Conservation (phyloP, 768 basidiomycete genomes). For the Lentinula sp. region DNA sequence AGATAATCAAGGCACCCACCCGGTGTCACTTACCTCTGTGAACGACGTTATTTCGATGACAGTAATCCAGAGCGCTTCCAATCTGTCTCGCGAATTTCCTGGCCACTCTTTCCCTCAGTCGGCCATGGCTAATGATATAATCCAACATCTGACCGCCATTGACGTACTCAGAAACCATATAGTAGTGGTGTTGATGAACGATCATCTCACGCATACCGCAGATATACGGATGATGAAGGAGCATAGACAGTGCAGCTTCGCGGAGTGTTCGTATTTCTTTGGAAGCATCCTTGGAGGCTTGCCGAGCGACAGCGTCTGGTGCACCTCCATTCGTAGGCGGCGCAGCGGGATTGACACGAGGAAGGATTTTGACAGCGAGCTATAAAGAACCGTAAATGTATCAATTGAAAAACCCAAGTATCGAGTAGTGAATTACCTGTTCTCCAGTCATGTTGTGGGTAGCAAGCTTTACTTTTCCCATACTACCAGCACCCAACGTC, state of each 20-base stretch:
- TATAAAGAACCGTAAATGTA: conserved; percentile 22
- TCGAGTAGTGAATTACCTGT: conserved; percentile 54
- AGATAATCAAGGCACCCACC: background rate
- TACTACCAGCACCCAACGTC: conserved; percentile 95
- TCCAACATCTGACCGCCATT: conserved; percentile 99
- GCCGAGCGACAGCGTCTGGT: conserved; percentile 60
- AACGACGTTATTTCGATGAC: conserved; percentile 95
- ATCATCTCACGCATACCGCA: conserved; percentile 99
- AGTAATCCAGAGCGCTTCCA: conserved; percentile 92
- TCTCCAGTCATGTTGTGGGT: conserved; percentile 85
- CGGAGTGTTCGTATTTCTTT: conserved; percentile 96
- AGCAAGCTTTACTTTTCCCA: conserved; percentile 99
- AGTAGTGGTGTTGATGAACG: conserved; percentile 95
- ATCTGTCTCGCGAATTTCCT: conserved; percentile 98
- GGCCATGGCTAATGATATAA: conserved; percentile 98
- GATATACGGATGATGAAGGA: conserved; percentile 97
- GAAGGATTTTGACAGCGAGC: conserved; percentile 99
- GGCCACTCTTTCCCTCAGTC: conserved; percentile 90
- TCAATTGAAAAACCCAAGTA: conserved; percentile 8
- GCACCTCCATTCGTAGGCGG: conserved; percentile 41
- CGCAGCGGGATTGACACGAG: conserved; percentile 67
- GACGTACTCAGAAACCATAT: conserved; percentile 99
- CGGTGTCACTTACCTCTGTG: conserved; percentile 62
- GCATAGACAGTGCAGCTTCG: conserved; percentile 91
- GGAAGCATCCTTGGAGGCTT: conserved; percentile 82